Base-by-base conservation (phyloP, 2,329 filamentous ascomycete species). In the Sclerotinia spermophila region DNA sequence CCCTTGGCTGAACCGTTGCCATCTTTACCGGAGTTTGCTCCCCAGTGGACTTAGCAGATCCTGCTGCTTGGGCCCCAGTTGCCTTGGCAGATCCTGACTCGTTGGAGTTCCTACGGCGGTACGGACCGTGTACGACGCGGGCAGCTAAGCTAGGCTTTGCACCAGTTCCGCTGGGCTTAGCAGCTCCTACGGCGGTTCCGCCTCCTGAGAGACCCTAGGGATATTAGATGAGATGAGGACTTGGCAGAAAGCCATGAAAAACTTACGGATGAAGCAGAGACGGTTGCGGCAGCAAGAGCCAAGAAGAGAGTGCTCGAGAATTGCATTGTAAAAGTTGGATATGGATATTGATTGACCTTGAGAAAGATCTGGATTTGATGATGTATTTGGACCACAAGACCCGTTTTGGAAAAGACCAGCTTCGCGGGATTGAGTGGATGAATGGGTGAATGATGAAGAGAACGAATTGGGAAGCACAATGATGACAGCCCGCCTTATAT, bases 291-390 rank as follows among this genome's bases (percentile, higher is more conserved):
- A 66, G 74, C 72, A 65, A 77, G 66, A 72, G 73, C 71, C 30
- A 74, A 71, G 70, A 76, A 53, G 60, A 78, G 44, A 69, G 75
- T 30, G 68, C 65, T 73, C 71, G 75, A 75, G 71, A 73, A 76
- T 74, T 78, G 76, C 76, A 78, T 78, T 17, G 69, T 74, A 72
- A 71, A 40, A 53, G 42, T 69, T 71, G 19, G 44, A 62, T 72
- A n/a, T 66, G 11, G 42, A 65, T 71, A 72, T 58, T 67, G 69
- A 72, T 58, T 67, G 69, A 38, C 62, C n/a, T 30, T 64, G 42
- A 17, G 35, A 35, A 40, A 21, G 17, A 42, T 30, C 10, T 33
- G 40, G n/a, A 42, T 48, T 30, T n/a, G 40, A 51, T 19, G 30
- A 33, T 48, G 5, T 65, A 27, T 17, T 56, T 35, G 15, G 21